Conservation (phyloP, 2,329 filamentous ascomycete species). For the Thielaviopsis musarum region DNA sequence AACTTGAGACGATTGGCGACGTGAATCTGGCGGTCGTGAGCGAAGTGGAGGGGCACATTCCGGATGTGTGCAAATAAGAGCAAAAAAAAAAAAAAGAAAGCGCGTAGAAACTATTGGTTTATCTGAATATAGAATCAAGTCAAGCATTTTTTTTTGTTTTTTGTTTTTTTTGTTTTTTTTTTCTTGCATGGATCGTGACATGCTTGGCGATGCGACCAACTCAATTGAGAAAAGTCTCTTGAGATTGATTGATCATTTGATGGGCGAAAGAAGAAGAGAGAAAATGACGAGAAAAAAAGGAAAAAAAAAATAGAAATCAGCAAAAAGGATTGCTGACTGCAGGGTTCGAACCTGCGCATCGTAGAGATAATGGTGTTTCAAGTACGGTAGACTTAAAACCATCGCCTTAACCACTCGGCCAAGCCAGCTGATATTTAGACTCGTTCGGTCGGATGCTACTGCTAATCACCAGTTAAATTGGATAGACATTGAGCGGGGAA, state of each 20-base stretch:
- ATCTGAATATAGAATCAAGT: background rate
- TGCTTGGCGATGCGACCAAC: background rate
- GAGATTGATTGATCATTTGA: background rate
- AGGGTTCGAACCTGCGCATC: conserved; percentile 11
- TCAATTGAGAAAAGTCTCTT: background rate
- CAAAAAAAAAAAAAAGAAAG: background rate
- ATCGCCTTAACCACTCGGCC: conserved; percentile 12
- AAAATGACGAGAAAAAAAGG: background rate
- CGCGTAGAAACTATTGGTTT: background rate
- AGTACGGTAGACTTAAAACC: conserved; percentile 8
- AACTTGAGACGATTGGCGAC: conserved; percentile 28
- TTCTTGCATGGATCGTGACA: background rate
- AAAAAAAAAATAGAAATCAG: background rate
- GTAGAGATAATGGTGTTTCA: conserved; percentile 11
- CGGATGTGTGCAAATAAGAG: conserved; percentile 14
- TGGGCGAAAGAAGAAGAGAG: background rate
- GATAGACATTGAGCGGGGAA: background rate
- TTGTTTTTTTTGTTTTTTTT: too few species aligned
- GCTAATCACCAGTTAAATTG: background rate
- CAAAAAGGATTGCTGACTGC: conserved; percentile 7
- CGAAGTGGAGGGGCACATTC: conserved; percentile 35
- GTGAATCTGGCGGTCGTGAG: conserved; percentile 40
- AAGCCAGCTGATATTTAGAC: conserved; percentile 5
- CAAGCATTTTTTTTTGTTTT: too few species aligned
- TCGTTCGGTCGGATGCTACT: background rate